phyloP scores from a whole-genome alignment of 2,329 filamentous ascomycete species.

The Chrysoporthe cubensis region DNA sequence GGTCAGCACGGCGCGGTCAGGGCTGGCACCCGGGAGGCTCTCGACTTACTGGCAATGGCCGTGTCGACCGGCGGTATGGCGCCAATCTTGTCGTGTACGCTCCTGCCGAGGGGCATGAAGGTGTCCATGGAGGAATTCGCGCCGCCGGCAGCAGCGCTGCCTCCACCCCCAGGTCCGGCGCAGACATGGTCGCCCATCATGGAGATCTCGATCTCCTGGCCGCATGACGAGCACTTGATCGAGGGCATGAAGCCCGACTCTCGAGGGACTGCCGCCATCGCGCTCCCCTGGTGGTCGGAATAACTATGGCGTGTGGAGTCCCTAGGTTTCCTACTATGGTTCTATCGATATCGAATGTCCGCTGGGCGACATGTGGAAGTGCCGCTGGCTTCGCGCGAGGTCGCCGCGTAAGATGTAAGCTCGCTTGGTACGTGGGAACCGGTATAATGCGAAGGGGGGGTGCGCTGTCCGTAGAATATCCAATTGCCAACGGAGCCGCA shows the following conservation, averaged over 20 bases:
- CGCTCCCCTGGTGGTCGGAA: slow-evolving; percentile 29
- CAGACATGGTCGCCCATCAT: slow-evolving; percentile 87
- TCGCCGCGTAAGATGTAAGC: background rate
- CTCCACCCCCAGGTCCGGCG: slow-evolving; percentile 38
- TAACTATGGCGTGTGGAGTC: background rate
- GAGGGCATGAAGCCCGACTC: slow-evolving; percentile 75
- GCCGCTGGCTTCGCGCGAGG: background rate
- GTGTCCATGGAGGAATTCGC: slow-evolving; percentile 38
- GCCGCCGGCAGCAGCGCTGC: slow-evolving; percentile 28
- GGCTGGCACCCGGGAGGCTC: slow-evolving; percentile 17
- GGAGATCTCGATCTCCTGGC: slow-evolving; percentile 77
- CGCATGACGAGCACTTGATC: slow-evolving; percentile 87
- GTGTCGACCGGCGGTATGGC: slow-evolving; percentile 56
- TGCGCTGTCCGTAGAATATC: background rate
- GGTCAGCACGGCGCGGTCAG: slow-evolving; percentile 38
- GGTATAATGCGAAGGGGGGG: background rate
- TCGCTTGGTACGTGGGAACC: background rate
- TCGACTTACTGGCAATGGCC: slow-evolving; percentile 53
- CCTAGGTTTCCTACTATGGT: background rate
- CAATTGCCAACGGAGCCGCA: background rate
- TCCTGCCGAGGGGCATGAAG: slow-evolving; percentile 43
- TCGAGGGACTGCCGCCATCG: slow-evolving; percentile 54
- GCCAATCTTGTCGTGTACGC: slow-evolving; percentile 45
- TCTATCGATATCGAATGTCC: background rate
- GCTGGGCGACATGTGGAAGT: slow-evolving; percentile 7